Evolutionary conservation across 805 yeast genomes (phyloP).

Genomic region (Isabelozyma gotoi): DNA sequence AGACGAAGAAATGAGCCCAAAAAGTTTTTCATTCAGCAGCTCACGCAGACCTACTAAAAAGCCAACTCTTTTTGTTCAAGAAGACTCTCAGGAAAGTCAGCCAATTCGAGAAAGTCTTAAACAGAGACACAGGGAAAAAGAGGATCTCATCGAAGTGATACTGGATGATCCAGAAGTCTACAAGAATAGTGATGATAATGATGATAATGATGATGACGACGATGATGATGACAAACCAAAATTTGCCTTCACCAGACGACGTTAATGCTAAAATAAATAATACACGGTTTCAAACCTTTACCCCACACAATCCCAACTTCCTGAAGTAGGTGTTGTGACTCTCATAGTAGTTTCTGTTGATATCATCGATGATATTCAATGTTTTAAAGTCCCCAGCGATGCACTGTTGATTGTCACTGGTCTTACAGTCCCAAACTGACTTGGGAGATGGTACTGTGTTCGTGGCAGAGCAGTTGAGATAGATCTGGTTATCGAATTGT

Average conservation of each 20-base stretch:
- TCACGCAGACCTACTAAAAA: neutral
- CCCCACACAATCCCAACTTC: conserved; percentile 33
- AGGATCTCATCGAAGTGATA: conserved; percentile 1
- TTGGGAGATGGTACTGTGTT: conserved; percentile 21
- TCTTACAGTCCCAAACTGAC: conserved; percentile 33
- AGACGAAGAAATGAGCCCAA: conserved; percentile 1
- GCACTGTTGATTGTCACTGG: conserved; percentile 26
- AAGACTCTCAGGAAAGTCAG: conserved; percentile 5
- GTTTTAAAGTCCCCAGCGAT: conserved; percentile 27
- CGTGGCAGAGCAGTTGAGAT: conserved; percentile 29
- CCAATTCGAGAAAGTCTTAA: neutral
- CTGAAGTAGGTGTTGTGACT: conserved; percentile 40
- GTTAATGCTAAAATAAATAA: neutral
- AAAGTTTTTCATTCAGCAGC: conserved; percentile 3
- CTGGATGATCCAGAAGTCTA: conserved; percentile 1
- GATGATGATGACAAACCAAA: conserved; percentile 32
- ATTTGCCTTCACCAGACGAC: conserved; percentile 22
- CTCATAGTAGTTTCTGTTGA: conserved; percentile 20
- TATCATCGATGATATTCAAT: conserved; percentile 6
- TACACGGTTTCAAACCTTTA: neutral
- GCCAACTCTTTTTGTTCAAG: conserved; percentile 5
- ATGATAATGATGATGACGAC: conserved; percentile 25
- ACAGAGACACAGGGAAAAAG: neutral
- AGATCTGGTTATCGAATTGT: conserved; percentile 39
- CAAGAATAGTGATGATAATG: no score